Evolutionary conservation across 2,329 filamentous ascomycete species (phyloP).

Genomic region (Nigrospora oryzae): DNA sequence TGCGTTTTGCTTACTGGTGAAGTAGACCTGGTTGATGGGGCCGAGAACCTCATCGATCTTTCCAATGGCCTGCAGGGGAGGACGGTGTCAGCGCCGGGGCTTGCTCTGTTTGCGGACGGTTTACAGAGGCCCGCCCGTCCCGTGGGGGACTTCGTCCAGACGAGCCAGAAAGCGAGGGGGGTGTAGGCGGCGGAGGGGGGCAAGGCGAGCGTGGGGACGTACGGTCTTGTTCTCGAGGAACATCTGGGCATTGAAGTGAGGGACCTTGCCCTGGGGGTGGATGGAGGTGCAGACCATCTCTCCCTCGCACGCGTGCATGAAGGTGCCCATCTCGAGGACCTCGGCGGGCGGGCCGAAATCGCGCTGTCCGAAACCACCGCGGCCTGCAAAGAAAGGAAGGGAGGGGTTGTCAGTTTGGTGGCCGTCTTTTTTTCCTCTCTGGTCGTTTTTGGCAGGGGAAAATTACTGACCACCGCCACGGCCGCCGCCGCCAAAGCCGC

Average conservation of each 20-base stretch:
- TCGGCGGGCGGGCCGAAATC: slow-evolving; percentile 24
- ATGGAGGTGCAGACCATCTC: slow-evolving; percentile 96
- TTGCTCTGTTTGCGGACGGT: no score
- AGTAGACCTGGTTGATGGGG: slow-evolving; percentile 95
- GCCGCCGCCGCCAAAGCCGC: slow-evolving; percentile 17
- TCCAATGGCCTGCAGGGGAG: slow-evolving; percentile 53
- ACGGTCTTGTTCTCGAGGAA: slow-evolving; percentile 94
- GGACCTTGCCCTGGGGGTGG: slow-evolving; percentile 72
- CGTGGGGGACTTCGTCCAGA: no score
- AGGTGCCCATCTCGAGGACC: slow-evolving; percentile 73
- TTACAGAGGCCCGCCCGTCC: no score
- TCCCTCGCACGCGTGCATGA: slow-evolving; percentile 91
- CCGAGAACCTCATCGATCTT: slow-evolving; percentile 98
- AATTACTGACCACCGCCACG: slow-evolving; percentile 18
- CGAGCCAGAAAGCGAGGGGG: no score
- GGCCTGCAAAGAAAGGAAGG: slow-evolving; percentile 12
- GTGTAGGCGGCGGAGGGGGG: neutral
- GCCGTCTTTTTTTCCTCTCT: neutral
- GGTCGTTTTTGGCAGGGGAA: neutral
- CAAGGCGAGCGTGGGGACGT: neutral
- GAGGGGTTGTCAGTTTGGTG: neutral
- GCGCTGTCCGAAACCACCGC: slow-evolving; percentile 22
- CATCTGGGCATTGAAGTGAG: slow-evolving; percentile 98
- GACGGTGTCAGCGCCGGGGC: slow-evolving; percentile 33
- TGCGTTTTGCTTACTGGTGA: slow-evolving; percentile 49